Conservation (phyloP, 1,139 yeast species). For the Yamadazyma friedrichii region DNA sequence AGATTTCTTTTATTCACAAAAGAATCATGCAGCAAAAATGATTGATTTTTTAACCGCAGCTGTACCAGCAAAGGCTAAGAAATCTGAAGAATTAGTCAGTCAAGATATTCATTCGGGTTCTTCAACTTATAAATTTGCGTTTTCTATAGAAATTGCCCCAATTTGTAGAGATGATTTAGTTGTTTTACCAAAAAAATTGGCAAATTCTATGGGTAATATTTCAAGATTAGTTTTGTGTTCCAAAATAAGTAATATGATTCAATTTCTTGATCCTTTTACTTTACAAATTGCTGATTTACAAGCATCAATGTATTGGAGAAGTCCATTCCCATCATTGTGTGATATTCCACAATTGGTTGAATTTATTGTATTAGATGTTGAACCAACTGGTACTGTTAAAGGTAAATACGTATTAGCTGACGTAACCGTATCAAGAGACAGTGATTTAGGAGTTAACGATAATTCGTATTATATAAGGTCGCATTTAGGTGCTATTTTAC, state of each 20-base stretch:
- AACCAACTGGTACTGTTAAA: slow-evolving; percentile 80
- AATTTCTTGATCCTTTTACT: slow-evolving; percentile 82
- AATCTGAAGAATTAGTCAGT: slow-evolving; percentile 88
- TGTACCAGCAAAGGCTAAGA: slow-evolving; percentile 82
- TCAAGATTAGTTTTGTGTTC: slow-evolving; percentile 83
- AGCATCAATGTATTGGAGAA: slow-evolving; percentile 80
- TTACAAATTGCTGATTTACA: slow-evolving; percentile 78
- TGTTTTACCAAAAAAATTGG: slow-evolving; percentile 80
- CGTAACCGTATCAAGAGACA: slow-evolving; percentile 80
- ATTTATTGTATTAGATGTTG: slow-evolving; percentile 88
- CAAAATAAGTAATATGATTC: slow-evolving; percentile 75
- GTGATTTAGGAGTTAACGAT: slow-evolving; percentile 84
- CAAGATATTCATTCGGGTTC: slow-evolving; percentile 91
- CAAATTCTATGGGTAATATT: slow-evolving; percentile 82
- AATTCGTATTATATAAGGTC: slow-evolving; percentile 78
- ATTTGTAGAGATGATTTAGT: slow-evolving; percentile 96
- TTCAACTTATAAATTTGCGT: slow-evolving; percentile 85
- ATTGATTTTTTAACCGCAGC: slow-evolving; percentile 84
- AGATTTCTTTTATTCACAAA: slow-evolving; percentile 87
- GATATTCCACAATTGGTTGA: slow-evolving; percentile 80
- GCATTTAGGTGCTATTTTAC: slow-evolving; percentile 89
- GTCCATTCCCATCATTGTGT: slow-evolving; percentile 77
- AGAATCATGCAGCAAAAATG: slow-evolving; percentile 92
- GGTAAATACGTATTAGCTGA: slow-evolving; percentile 90
- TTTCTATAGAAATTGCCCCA: slow-evolving; percentile 94